Evolutionary conservation across 2,329 filamentous ascomycete species (phyloP).

Genomic region (Pseudogymnoascus sp.): DNA sequence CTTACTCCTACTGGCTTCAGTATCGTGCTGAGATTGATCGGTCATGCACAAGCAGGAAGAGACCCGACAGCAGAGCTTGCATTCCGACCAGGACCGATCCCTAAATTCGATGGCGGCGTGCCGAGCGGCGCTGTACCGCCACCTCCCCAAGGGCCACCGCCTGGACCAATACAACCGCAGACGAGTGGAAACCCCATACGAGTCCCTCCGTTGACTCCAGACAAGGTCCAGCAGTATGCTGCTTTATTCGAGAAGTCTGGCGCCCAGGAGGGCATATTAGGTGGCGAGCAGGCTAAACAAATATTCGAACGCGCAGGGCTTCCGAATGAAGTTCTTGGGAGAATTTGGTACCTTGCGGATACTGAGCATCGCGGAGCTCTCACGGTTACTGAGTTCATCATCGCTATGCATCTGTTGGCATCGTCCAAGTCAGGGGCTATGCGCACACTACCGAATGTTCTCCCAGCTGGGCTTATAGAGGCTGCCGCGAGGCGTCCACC

Average conservation of each 20-base stretch:
- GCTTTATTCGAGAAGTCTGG: constrained; percentile 86
- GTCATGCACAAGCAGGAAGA: constrained; percentile 84
- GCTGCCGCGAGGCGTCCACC: constrained; percentile 68
- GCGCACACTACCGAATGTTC: constrained; percentile 68
- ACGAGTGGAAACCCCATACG: constrained; percentile 65
- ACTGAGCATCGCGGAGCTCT: constrained; percentile 86
- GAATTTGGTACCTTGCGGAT: constrained; percentile 93
- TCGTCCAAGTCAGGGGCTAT: constrained; percentile 82
- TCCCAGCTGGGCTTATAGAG: constrained; percentile 84
- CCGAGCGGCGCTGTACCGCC: constrained; percentile 38
- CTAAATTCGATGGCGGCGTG: constrained; percentile 72
- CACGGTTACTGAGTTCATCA: constrained; percentile 86
- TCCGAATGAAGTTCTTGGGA: constrained; percentile 83
- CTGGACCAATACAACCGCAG: constrained; percentile 46
- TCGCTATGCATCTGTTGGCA: constrained; percentile 94
- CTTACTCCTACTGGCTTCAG: constrained; percentile 90
- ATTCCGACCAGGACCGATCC: constrained; percentile 78
- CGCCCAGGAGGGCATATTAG: constrained; percentile 68
- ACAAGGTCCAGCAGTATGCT: constrained; percentile 85
- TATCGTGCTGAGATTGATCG: constrained; percentile 86
- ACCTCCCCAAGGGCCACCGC: constrained; percentile 40
- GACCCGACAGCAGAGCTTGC: constrained; percentile 77
- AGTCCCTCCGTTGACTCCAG: constrained; percentile 79
- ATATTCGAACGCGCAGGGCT: constrained; percentile 93
- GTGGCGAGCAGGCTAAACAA: constrained; percentile 79